phyloP scores from a whole-genome alignment of 2,329 filamentous ascomycete genomes.

The Hypoxylon sp. region DNA sequence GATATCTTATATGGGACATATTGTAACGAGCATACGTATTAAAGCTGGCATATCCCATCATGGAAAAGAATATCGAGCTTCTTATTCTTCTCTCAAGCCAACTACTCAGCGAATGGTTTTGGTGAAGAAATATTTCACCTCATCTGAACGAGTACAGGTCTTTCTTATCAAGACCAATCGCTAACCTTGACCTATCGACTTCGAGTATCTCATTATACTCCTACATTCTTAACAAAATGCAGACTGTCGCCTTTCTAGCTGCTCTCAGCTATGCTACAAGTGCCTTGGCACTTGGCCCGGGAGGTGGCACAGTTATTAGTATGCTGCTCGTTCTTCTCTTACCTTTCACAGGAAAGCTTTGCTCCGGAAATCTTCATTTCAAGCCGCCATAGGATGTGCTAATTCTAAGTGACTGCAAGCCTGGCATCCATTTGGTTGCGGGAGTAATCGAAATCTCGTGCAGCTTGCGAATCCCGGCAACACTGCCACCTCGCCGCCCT shows the following conservation, averaged over 20 bases:
- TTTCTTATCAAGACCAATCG: not conserved
- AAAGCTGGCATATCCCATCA: not conserved
- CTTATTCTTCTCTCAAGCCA: not conserved
- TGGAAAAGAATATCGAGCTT: not conserved
- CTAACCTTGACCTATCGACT: not conserved
- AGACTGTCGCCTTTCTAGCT: not conserved
- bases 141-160: not conserved
- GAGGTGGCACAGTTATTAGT: not conserved
- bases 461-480: slow-evolving; percentile 2
- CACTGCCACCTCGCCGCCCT: slow-evolving; percentile 1
- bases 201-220: not conserved
- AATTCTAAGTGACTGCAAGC: not conserved
- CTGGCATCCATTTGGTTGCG: not conserved
- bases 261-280: not conserved
- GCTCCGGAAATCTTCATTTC: not conserved
- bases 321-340: not conserved
- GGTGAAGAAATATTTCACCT: not conserved
- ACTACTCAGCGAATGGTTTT: not conserved
- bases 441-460: not conserved
- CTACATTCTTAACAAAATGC: not conserved
- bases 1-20: not conserved
- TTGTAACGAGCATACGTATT: not conserved
- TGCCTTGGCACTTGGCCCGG: slow-evolving; percentile 3
- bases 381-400: not conserved
- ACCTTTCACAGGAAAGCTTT: not conserved